phyloP scores from a whole-genome alignment of 805 yeast genomes.

The Tetrapisispora namnaoensis region DNA sequence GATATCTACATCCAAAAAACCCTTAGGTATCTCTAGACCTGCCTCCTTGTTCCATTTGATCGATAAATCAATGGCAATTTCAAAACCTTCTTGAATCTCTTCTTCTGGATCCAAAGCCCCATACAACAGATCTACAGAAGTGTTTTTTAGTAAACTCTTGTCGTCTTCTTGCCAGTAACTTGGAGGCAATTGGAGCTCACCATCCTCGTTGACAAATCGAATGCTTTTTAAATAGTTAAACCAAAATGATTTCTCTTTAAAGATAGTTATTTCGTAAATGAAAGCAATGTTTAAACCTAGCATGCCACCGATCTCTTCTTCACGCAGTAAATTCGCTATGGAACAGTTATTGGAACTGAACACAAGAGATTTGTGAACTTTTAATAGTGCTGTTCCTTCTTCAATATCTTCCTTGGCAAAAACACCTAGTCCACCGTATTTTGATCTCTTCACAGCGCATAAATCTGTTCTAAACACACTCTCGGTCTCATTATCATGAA shows the following conservation, averaged over 20 bases:
- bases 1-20: slow-evolving; percentile 19
- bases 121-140: slow-evolving; percentile 54
- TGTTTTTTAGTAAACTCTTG: slow-evolving; percentile 40
- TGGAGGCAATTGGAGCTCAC: slow-evolving; percentile 42
- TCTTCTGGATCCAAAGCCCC: slow-evolving; percentile 24
- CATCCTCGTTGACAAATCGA: slow-evolving; percentile 26
- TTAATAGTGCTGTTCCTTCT: slow-evolving; percentile 35
- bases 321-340: slow-evolving; percentile 58
- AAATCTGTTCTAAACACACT: slow-evolving; percentile 44
- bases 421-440: slow-evolving; percentile 64
- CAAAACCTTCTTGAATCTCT: slow-evolving; percentile 34
- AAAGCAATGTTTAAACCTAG: slow-evolving; percentile 57
- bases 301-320: slow-evolving; percentile 52
- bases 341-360: slow-evolving; percentile 50
- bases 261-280: slow-evolving; percentile 52
- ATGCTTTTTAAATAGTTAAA: slow-evolving; percentile 49
- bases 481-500: slow-evolving; percentile 34
- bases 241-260: slow-evolving; percentile 74
- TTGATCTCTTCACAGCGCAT: slow-evolving; percentile 38
- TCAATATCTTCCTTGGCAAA: slow-evolving; percentile 40
- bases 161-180: slow-evolving; percentile 52
- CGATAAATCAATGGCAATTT: slow-evolving; percentile 30
- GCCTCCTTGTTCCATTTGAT: slow-evolving; percentile 25
- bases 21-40: slow-evolving; percentile 24
- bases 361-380: slow-evolving; percentile 53